Evolutionary conservation across 2,329 filamentous ascomycete species (phyloP), one percentile per base, ranked within the genome.

Genomic region (Ophiocordyceps camponoti-saundersi): DNA sequence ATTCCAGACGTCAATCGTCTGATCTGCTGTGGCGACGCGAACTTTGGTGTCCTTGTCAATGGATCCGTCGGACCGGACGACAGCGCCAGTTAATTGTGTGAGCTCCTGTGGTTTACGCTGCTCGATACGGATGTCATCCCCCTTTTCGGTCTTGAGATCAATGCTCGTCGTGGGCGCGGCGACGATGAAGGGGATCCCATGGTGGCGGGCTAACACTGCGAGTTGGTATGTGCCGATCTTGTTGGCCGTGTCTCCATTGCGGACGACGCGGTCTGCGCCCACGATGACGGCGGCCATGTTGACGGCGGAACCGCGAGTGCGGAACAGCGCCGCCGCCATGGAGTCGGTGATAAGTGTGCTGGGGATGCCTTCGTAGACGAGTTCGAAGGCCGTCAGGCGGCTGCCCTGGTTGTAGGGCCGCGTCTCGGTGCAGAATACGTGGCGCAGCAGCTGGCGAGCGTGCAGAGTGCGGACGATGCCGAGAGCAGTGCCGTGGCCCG

Each of bases 381-480:
- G 77, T 67, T 98, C 92, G 62, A 93, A 98, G 8, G 92, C 88
- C 5, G 92, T 98, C 49, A 98, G 71, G 20, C 92, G 80, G 46
- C 89, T 94, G 47, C 92, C 92, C 68, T 98, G 92, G 68, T 98
- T 98, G 66, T 98, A 98, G 0, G 92, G 92, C 32, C 92, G 77
- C 3, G 92, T 98, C 67, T 98, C 92, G 44, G 90, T 95, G 69
- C 90, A 98, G 69, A 87, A 98, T 39, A 88, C 90, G 58, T 88
- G 89, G 51, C 79, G 72, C 22, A 98, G 73, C 7, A 77, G 70
- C 6, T 72, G 70, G 48, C 71, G 71, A 13, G 75, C 65, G 57
- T 85, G 77, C 6, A 98, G 71, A 5, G 85, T 86, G 48, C 92
- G 85, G 55, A 98, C 88, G 45, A 98, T 92, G 21, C 92, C 92